These are phyloP conservation scores for Kondoa malvinella DNA, from an alignment of 768 basidiomycete genomes.

Conservation along the genomic window DNA sequence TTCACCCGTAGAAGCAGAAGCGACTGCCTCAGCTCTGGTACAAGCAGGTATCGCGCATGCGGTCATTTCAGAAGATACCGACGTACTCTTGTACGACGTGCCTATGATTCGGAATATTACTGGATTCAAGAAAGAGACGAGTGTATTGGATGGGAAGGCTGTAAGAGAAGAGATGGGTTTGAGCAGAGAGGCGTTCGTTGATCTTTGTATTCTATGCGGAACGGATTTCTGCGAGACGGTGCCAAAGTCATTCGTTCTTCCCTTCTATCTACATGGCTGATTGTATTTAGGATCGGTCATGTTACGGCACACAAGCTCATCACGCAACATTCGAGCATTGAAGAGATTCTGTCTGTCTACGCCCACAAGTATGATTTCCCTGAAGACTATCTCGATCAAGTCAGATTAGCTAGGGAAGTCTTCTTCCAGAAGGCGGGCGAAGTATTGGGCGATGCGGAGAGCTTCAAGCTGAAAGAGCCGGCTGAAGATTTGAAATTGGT, in stretches of 20 bases:
- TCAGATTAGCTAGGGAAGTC: conserved; percentile 10
- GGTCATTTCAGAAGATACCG: conserved; percentile 15
- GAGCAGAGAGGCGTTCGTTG: conserved; percentile 12
- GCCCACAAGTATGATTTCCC: background rate
- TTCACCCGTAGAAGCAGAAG: conserved; percentile 16
- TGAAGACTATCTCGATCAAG: conserved; percentile 10
- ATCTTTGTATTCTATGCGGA: conserved; percentile 15
- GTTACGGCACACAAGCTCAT: conserved; percentile 13
- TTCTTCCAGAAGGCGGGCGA: background rate
- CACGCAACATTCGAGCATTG: conserved; percentile 3
- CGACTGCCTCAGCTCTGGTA: conserved; percentile 12
- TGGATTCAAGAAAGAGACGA: background rate
- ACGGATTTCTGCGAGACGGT: conserved; percentile 16
- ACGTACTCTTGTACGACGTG: conserved; percentile 13
- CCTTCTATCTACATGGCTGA: background rate
- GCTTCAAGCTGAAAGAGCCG: background rate
- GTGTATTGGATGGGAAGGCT: conserved; percentile 9
- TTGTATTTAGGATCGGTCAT: conserved; percentile 5
- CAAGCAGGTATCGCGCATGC: conserved; percentile 1
- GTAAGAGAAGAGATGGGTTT: conserved; percentile 11
- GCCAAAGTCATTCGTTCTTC: background rate
- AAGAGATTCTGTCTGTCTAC: background rate
- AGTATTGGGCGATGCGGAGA: background rate
- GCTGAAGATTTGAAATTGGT: background rate
- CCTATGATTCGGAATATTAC: conserved; percentile 9